Evolutionary conservation across 306 rosid genomes (phyloP), one percentile per base, ranked within the genome.

Genomic region (Glycine latifolia): DNA sequence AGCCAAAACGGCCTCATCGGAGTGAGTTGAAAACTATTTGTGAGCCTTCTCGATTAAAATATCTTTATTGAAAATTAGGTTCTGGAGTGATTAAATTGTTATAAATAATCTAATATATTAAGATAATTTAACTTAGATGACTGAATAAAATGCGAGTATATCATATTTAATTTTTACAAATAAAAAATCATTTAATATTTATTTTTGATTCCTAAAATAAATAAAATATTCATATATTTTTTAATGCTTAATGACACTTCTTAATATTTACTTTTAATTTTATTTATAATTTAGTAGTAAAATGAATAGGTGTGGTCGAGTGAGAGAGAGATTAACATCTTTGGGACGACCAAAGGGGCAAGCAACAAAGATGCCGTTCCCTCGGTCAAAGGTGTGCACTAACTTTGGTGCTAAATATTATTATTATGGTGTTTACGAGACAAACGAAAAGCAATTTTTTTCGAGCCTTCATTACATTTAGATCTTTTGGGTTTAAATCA

Each of bases 321-420:
- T 3, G 31, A 26, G 31, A 26, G 50, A 69, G 50, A 69, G 10
- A 39, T 58, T 41, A 33, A 35, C 49, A 67, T 62, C 84, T 66
- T 80, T 63, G 81, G 75, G 71, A 53, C 61, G 66, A 73, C 52
- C 83, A 77, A 79, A 79, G 52, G 71, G 87, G 78, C 88, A 78
- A 71, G 80, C 76, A 77, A 26, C 87, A 54, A 75, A 85, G 88
- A 84, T 84, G 83, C 88, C 83, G 58, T 52, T 79, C 48, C 66
- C 84, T 54, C 14, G 60, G 78, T 90, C 81, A 75, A 79, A 81
- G 52, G 43, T 68, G 7, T 67, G 72, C 73, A 69, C 82, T 31
- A 58, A 73, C 41, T 83, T 75, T 78, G 71, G 79, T 66, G 84
- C 73, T 53, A 84, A 79, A 44, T 79, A 46, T 47, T 69, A 68